Evolutionary conservation across 2,329 filamentous ascomycete genomes (phyloP).

Genomic region (Dactylellina leptospora): DNA sequence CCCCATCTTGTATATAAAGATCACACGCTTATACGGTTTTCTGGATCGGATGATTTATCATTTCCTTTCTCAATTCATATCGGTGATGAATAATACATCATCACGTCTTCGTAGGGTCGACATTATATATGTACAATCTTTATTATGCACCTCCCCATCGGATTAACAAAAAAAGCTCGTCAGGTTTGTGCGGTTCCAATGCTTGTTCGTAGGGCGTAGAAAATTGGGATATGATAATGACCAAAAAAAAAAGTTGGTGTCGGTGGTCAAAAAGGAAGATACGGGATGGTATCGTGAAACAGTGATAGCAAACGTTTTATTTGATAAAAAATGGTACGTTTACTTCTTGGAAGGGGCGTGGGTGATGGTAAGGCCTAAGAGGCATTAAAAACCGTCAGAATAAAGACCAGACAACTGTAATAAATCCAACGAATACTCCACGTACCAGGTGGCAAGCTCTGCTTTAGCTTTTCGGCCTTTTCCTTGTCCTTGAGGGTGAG

Average conservation of each 20-base stretch:
- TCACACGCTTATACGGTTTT: not conserved
- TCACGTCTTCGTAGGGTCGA: conserved; percentile 49
- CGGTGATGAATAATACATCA: conserved; percentile 48
- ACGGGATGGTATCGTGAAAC: conserved; percentile 13
- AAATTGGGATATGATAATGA: conserved; percentile 19
- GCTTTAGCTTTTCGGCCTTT: conserved; percentile 99
- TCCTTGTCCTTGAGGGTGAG: conserved; percentile 97
- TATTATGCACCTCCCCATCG: conserved; percentile 40
- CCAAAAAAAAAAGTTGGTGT: conserved; percentile 32
- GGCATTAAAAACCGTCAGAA: conserved; percentile 61
- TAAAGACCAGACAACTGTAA: not conserved
- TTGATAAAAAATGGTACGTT: conserved; percentile 32
- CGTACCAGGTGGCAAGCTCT: conserved; percentile 96
- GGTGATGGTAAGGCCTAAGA: conserved; percentile 68
- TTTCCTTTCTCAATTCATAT: not conserved
- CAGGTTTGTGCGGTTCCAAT: conserved; percentile 45
- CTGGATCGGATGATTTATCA: conserved; percentile 14
- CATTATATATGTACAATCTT: conserved; percentile 54
- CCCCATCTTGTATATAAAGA: not conserved
- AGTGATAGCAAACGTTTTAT: conserved; percentile 21
- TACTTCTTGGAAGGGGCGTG: conserved; percentile 69
- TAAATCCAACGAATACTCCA: conserved; percentile 54
- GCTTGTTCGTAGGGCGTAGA: conserved; percentile 16
- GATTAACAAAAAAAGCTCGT: conserved; percentile 50
- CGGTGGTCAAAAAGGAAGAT: conserved; percentile 15